Conservation (phyloP, 768 basidiomycete genomes). For the Pleurotus cornucopiae region DNA sequence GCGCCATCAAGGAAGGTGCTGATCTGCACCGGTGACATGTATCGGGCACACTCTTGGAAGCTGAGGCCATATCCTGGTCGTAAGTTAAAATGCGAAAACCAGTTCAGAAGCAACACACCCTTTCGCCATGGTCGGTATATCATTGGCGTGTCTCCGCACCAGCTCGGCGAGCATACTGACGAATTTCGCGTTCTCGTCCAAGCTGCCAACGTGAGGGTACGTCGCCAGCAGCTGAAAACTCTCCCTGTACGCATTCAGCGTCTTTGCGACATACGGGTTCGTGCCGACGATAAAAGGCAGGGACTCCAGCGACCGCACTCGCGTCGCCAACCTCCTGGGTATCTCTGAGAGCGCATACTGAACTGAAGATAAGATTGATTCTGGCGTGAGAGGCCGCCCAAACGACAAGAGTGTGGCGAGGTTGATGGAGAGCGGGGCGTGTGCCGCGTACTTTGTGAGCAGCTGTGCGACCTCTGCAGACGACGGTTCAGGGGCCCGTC, state of each 20-base stretch:
- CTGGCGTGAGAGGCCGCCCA: constrained; percentile 66
- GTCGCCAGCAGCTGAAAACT: constrained; percentile 69
- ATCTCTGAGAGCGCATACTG: constrained; percentile 72
- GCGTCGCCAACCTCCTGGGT: constrained; percentile 69
- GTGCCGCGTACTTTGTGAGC: constrained; percentile 58
- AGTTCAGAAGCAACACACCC: constrained; percentile 42
- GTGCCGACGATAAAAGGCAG: constrained; percentile 88
- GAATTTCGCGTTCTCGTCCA: constrained; percentile 69
- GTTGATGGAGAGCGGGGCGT: constrained; percentile 65
- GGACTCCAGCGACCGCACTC: constrained; percentile 68
- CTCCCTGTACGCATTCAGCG: constrained; percentile 61
- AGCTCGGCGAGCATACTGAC: constrained; percentile 63
- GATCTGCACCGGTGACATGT: constrained; percentile 79
- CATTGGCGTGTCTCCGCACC: constrained; percentile 77
- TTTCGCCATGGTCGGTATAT: constrained; percentile 88
- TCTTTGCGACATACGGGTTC: constrained; percentile 79
- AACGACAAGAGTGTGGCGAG: constrained; percentile 72
- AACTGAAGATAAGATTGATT: constrained; percentile 72
- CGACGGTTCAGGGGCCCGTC: constrained; percentile 43
- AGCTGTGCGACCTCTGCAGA: constrained; percentile 54
- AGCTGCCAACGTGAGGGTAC: constrained; percentile 57
- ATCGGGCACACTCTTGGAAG: constrained; percentile 82
- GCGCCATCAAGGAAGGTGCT: constrained; percentile 78
- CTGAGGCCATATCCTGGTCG: constrained; percentile 27
- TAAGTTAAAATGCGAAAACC: constrained; percentile 5